Evolutionary conservation across 176 grass and related monocot species (phyloP), one percentile per base, ranked within the genome.

Genomic region (Phoenix dactylifera): DNA sequence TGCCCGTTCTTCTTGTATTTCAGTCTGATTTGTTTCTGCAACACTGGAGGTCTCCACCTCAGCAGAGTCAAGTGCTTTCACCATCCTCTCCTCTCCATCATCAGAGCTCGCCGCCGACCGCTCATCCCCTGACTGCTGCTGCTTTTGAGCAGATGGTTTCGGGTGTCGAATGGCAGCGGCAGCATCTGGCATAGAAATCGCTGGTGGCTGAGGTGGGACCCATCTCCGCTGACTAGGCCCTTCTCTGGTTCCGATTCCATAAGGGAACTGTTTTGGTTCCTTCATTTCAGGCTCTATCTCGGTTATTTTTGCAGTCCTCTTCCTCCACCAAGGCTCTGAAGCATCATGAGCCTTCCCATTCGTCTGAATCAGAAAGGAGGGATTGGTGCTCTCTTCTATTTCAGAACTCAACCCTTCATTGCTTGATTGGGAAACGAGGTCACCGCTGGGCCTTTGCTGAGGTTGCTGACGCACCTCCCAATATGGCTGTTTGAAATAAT

Each of bases 111-210:
- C 39, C 20, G 22, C 24, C 18, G 22, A 66, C 15, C 7, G 64
- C 5, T 16, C 4, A 22, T 79, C 61, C 1, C 64, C 77, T 0
- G 65, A 82, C 6, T 56, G 49, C 52, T 85, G 85, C 52, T 85
- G 85, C 73, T 64, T 80, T 17, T 66, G 68, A 22, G 60, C 1
- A 49, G 51, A 52, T 35, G 75, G 59, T 64, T 82, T 89, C 6
- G 76, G 75, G 14, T 87, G 92, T 7, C 83, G 71, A 49, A 97
- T 97, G 65, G 84, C 87, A 0, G 76, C 75, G 0, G 63, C 69
- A 0, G 84, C 92, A 71, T 88, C 92, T 9, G 87, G 73, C 84
- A 88, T 75, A 18, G 60, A 70, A 7, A 85, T 74, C 0, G 75
- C 51, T 1, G 84, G 78, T 48, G 81, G 44, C 54, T 85, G 92